These are phyloP conservation scores for Paracoccidioides lutzii DNA, from an alignment of 2,329 filamentous ascomycete genomes.

Conservation along the genomic window DNA sequence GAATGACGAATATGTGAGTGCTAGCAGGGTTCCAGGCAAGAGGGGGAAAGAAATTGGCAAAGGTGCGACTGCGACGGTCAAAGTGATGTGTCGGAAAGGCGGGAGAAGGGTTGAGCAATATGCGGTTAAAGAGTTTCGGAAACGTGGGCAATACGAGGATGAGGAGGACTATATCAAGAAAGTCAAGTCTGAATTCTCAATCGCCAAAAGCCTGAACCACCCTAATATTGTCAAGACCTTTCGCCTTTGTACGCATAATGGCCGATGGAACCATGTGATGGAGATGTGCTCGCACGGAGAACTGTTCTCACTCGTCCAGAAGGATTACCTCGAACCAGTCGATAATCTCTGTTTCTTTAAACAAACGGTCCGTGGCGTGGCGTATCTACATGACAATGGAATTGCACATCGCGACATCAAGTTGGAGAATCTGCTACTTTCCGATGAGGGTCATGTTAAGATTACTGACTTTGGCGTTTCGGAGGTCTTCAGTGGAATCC, in stretches of 20 bases:
- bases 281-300: conserved; percentile 79
- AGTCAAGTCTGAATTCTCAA: conserved; percentile 82
- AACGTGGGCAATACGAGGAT: conserved; percentile 55
- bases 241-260: conserved; percentile 59
- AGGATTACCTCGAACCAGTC: conserved; percentile 52
- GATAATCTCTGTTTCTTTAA: conserved; percentile 81
- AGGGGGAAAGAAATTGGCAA: conserved; percentile 66
- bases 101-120: conserved; percentile 50
- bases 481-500: conserved; percentile 69
- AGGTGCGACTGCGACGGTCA: conserved; percentile 71
- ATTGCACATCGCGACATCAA: conserved; percentile 89
- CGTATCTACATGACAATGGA: conserved; percentile 69
- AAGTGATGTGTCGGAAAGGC: conserved; percentile 62
- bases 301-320: conserved; percentile 60
- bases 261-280: conserved; percentile 84
- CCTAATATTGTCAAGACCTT: conserved; percentile 77
- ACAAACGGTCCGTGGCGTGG: conserved; percentile 69
- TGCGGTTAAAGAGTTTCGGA: conserved; percentile 79
- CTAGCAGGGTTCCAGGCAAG: conserved; percentile 56
- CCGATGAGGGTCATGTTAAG: conserved; percentile 68
- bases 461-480: conserved; percentile 88
- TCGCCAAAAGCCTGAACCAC: conserved; percentile 72
- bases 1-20: conserved; percentile 55
- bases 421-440: conserved; percentile 72
- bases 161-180: conserved; percentile 70